Base-by-base conservation (phyloP, 192 early-diverging fungal genomes). In the Coemansia sp. region DNA sequence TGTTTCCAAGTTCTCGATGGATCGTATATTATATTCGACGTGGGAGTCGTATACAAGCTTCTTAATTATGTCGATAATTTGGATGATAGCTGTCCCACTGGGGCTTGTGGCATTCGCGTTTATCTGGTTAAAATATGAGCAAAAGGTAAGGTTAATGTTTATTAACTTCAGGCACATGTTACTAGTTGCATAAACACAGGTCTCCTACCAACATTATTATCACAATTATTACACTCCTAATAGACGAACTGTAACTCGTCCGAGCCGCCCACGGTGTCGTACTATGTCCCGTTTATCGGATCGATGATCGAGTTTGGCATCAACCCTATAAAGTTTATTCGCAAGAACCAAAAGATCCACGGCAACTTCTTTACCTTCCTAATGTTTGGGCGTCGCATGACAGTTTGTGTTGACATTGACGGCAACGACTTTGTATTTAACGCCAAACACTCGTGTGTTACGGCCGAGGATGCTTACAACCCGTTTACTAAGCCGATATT, bases 361-460 rank as follows among this genome's bases (percentile, higher is more conserved):
- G 96, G 96, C 77, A 94, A 97, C 87, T 84, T 89, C 64, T 99
- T 93, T 81, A 96, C 96, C 6, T 97, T 96, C 74, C 85, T 91
- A 18, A 93, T 99, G 94, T 88, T 97, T 77, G 96, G 96, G 57
- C 90, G 90, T 73, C 88, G 88, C 54, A 92, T 98, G 88, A 96
- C 96, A 3, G 90, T 92, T 59, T 93, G 91, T 74, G 82, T 98
- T 38, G 94, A 93, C 44, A 85, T 91, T 8, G 96, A 97, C 68
- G 97, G 96, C 73, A 98, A 97, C 88, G 89, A 97, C 88, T 96
- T 97, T 82, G 89, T 97, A 8, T 97, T 99, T 84, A 99, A 99
- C 89, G 91, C 89, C 59, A 94, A 93, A 74, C 80, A 93, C 64
- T 89, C 91, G 61, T 71, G 91, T 72, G 93, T 93, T 54, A 93